Conservation (phyloP, 331 rosid species). For the Arachis monticola region DNA sequence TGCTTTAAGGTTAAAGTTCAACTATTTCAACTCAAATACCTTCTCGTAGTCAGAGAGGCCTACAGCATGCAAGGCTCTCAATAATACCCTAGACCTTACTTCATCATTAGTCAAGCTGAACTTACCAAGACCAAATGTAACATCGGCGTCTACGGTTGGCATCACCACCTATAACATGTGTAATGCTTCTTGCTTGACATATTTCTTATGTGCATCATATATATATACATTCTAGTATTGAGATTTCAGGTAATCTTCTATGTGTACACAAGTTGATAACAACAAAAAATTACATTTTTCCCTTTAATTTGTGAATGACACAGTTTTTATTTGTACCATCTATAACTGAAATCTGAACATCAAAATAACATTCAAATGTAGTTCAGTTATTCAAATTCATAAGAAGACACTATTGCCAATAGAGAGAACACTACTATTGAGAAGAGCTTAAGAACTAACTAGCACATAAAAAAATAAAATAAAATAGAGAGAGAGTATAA, state of each 20-base stretch:
- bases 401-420: conserved; percentile 6
- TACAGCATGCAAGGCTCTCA: conserved; percentile 70
- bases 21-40: conserved; percentile 50
- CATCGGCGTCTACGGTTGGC: conserved; percentile 96
- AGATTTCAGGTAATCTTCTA: neutral
- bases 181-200: neutral
- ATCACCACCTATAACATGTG: conserved; percentile 70
- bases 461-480: neutral
- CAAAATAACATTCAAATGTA: conserved; percentile 32
- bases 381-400: conserved; percentile 11
- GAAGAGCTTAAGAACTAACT: conserved; percentile 15
- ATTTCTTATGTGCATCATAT: neutral
- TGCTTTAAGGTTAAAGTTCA: conserved; percentile 2
- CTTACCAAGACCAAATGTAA: conserved; percentile 96
- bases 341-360: conserved; percentile 3
- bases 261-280: conserved; percentile 14
- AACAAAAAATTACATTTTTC: conserved; percentile 1
- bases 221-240: conserved; percentile 1
- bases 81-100: conserved; percentile 73
- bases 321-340: neutral
- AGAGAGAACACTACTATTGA: conserved; percentile 4
- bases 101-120: conserved; percentile 63
- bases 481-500: neutral
- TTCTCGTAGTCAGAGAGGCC: conserved; percentile 76
- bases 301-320: neutral